These are phyloP conservation scores for Phtheirospermum japonicum DNA, from an alignment of 257 asterid genomes.

Conservation along the genomic window DNA sequence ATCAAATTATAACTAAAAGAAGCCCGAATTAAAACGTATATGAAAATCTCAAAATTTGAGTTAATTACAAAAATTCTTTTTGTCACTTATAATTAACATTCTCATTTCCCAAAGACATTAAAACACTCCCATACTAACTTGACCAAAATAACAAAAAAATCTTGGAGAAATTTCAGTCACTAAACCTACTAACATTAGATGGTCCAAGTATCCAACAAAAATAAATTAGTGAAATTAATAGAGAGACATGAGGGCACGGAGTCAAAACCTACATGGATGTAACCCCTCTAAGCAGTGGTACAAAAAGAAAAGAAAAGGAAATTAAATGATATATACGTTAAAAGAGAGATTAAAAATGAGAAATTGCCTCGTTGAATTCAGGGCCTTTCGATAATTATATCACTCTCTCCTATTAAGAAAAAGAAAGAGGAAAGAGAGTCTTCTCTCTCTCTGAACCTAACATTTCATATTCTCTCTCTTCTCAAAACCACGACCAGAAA, in stretches of 20 bases:
- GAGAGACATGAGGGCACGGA: conserved; percentile 11
- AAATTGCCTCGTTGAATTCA: conserved; percentile 36
- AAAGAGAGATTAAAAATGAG: neutral
- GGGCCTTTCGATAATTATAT: conserved; percentile 31
- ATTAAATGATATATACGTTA: neutral
- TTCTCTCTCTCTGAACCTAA: conserved; percentile 31
- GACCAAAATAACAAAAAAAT: too few species aligned
- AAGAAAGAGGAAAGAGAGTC: conserved; percentile 23
- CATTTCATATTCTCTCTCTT: neutral
- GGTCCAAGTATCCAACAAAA: neutral
- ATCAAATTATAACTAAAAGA: too few species aligned
- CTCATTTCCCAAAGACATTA: too few species aligned
- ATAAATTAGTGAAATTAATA: neutral
- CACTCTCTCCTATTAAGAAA: conserved; percentile 19
- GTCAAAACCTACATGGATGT: conserved; percentile 20
- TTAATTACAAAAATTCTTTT: too few species aligned
- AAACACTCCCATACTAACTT: too few species aligned
- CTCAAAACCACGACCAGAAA: conserved; percentile 4
- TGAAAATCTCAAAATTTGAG: too few species aligned
- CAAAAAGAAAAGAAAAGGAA: neutral
- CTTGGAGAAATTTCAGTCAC: too few species aligned
- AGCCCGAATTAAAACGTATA: too few species aligned
- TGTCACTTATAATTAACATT: too few species aligned
- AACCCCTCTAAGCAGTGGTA: neutral
- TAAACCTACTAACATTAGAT: neutral